Conservation (phyloP, 2,329 filamentous ascomycete genomes). For the Lasiodiplodia sp. region DNA sequence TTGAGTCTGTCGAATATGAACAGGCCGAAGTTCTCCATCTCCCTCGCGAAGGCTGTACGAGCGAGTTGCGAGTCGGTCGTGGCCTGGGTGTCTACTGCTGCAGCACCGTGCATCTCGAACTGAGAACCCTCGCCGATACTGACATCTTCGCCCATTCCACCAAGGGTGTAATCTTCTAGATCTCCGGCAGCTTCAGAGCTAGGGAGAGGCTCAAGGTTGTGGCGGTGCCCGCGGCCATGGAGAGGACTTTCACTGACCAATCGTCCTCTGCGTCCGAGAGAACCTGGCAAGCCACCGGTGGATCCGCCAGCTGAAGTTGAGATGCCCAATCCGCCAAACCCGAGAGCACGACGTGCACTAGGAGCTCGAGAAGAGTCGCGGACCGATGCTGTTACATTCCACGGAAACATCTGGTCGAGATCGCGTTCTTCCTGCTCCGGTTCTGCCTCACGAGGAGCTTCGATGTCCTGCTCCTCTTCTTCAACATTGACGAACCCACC, state of each 20-base stretch:
- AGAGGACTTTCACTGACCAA: slow-evolving; percentile 69
- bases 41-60: slow-evolving; percentile 61
- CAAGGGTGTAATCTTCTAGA: slow-evolving; percentile 36
- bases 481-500: slow-evolving; percentile 13
- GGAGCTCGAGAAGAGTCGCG: slow-evolving; percentile 57
- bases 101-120: slow-evolving; percentile 45
- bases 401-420: slow-evolving; percentile 69
- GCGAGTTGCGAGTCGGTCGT: slow-evolving; percentile 58
- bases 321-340: slow-evolving; percentile 41
- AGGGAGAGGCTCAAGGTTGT: slow-evolving; percentile 39
- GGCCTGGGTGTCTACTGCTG: slow-evolving; percentile 59
- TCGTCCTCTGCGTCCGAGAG: slow-evolving; percentile 54
- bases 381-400: slow-evolving; percentile 67
- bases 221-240: slow-evolving; percentile 55
- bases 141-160: slow-evolving; percentile 35
- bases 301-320: slow-evolving; percentile 43
- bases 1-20: slow-evolving; percentile 55
- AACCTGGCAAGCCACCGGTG: slow-evolving; percentile 36
- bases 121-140: slow-evolving; percentile 42
- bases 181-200: slow-evolving; percentile 38
- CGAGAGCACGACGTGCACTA: slow-evolving; percentile 50
- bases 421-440: slow-evolving; percentile 70
- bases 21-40: slow-evolving; percentile 68
- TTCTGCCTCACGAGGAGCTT: slow-evolving; percentile 73
- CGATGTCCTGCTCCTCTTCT: slow-evolving; percentile 58